These are phyloP conservation scores for Scheffersomyces insectosa DNA, from an alignment of 1,139 yeast genomes.

Conservation along the genomic window DNA sequence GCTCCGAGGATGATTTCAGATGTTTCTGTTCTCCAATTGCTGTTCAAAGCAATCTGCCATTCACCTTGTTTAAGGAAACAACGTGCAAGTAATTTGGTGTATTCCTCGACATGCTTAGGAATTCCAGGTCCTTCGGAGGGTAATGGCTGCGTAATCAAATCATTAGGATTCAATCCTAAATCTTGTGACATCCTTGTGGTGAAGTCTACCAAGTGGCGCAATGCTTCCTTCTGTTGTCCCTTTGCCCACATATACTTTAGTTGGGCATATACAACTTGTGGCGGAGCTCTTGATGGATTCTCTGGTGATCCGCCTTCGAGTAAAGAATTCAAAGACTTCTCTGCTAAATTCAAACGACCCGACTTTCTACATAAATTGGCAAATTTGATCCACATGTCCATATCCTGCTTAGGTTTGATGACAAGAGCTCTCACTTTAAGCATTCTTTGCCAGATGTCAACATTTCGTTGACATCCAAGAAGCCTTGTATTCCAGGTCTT, in stretches of 20 bases:
- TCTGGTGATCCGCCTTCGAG: slow-evolving; percentile 61
- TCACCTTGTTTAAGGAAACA: slow-evolving; percentile 98
- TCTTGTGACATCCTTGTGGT: slow-evolving; percentile 90
- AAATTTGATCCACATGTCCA: slow-evolving; percentile 98
- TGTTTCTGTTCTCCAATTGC: slow-evolving; percentile 79
- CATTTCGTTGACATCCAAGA: slow-evolving; percentile 92
- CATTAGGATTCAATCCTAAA: slow-evolving; percentile 75
- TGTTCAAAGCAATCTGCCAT: slow-evolving; percentile 87
- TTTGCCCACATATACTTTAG: slow-evolving; percentile 96
- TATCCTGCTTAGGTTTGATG: slow-evolving; percentile 91
- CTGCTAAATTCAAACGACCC: slow-evolving; percentile 89
- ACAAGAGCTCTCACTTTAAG: slow-evolving; percentile 91
- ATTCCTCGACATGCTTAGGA: slow-evolving; percentile 76
- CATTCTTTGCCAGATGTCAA: slow-evolving; percentile 98
- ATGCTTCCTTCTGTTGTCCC: slow-evolving; percentile 85
- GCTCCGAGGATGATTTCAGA: slow-evolving; percentile 85
- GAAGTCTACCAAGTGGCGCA: slow-evolving; percentile 82
- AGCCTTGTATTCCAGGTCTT: slow-evolving; percentile 93
- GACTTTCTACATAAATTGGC: slow-evolving; percentile 95
- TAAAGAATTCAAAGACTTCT: slow-evolving; percentile 79
- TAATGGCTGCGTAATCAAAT: slow-evolving; percentile 83
- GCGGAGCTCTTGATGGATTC: slow-evolving; percentile 80
- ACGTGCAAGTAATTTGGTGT: slow-evolving; percentile 85
- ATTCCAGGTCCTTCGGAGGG: slow-evolving; percentile 76
- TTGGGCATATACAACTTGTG: slow-evolving; percentile 96